phyloP scores from a whole-genome alignment of 805 yeast species.

The Kluyveromyces wickerhamii region DNA sequence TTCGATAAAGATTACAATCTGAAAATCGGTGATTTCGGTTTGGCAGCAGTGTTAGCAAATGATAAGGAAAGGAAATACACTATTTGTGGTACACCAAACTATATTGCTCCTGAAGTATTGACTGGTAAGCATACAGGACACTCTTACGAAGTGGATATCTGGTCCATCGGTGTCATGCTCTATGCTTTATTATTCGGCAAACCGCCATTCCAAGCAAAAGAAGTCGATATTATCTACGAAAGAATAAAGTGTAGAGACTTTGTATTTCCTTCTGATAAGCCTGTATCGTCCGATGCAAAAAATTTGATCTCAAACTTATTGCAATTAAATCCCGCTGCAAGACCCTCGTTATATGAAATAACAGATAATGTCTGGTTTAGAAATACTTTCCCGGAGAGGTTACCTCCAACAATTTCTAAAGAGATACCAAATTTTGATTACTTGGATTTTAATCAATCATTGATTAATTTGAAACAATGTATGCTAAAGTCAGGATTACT shows the following conservation, averaged over 20 bases:
- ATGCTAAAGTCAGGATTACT: constrained; percentile 59
- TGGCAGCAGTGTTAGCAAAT: constrained; percentile 85
- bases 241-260: constrained; percentile 80
- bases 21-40: constrained; percentile 95
- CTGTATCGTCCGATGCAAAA: constrained; percentile 63
- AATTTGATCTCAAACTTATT: constrained; percentile 64
- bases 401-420: constrained; percentile 36
- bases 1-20: constrained; percentile 90
- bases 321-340: constrained; percentile 64
- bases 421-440: constrained; percentile 56
- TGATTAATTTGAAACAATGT: constrained; percentile 56
- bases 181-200: constrained; percentile 87
- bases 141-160: constrained; percentile 88
- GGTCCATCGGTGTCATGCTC: constrained; percentile 98
- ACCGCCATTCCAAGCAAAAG: constrained; percentile 97
- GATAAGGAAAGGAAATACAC: constrained; percentile 75
- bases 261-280: constrained; percentile 62
- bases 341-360: constrained; percentile 77
- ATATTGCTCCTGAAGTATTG: constrained; percentile 95
- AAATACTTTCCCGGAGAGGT: constrained; percentile 77
- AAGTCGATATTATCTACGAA: constrained; percentile 85
- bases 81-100: constrained; percentile 97
- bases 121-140: constrained; percentile 86
- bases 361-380: constrained; percentile 81
- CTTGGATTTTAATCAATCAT: constrained; percentile 53